phyloP scores from a whole-genome alignment of 345 rosid species.

The Lumnitzera racemosa region DNA sequence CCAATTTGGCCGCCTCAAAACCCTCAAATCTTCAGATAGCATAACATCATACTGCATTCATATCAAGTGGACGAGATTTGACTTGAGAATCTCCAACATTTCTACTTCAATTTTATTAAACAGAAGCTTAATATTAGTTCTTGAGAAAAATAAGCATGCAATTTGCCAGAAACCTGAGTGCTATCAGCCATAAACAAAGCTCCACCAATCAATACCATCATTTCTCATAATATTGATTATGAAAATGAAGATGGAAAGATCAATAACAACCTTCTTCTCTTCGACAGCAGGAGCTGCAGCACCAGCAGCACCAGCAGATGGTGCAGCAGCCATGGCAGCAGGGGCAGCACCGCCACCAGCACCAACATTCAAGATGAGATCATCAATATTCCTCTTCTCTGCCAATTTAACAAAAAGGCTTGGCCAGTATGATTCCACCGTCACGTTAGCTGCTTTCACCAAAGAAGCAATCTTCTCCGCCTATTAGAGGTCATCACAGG shows the following conservation, averaged over 20 bases:
- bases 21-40: too few species aligned
- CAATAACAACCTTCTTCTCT: slow-evolving; percentile 28
- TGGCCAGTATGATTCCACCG: slow-evolving; percentile 63
- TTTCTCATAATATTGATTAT: not conserved
- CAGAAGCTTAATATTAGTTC: too few species aligned
- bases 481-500: slow-evolving; percentile 13
- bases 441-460: slow-evolving; percentile 41
- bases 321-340: slow-evolving; percentile 22
- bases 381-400: slow-evolving; percentile 42
- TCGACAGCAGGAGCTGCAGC: slow-evolving; percentile 36
- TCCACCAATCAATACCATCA: not conserved
- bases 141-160: too few species aligned
- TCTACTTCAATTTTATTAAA: too few species aligned
- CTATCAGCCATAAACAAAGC: not conserved
- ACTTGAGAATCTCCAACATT: too few species aligned
- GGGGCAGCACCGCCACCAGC: slow-evolving; percentile 39
- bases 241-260: not conserved
- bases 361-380: slow-evolving; percentile 42
- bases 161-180: too few species aligned
- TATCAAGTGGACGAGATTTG: too few species aligned
- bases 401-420: slow-evolving; percentile 54
- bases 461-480: slow-evolving; percentile 54
- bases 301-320: slow-evolving; percentile 19
- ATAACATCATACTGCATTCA: too few species aligned
- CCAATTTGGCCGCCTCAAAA: too few species aligned